These are phyloP conservation scores for Malassezia furfur DNA, from an alignment of 1,284 basidiomycete species.

Conservation along the genomic window DNA sequence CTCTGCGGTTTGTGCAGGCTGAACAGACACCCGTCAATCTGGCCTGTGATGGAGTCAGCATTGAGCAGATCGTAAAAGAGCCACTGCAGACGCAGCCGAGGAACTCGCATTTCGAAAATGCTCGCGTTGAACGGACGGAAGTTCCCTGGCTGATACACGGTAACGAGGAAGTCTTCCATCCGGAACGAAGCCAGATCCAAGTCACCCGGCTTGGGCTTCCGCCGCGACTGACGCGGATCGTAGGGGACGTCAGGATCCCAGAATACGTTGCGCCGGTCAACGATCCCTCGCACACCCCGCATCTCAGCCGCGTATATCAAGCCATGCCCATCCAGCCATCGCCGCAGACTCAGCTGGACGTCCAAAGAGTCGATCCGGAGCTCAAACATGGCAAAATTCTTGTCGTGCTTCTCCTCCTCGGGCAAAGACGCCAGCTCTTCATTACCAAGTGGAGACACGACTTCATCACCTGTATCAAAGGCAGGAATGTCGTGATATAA, in stretches of 20 bases:
- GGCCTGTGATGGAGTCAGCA: slow-evolving; percentile 89
- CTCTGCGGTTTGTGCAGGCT: slow-evolving; percentile 94
- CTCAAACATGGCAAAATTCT: slow-evolving; percentile 48
- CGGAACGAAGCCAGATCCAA: slow-evolving; percentile 83
- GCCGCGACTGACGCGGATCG: slow-evolving; percentile 71
- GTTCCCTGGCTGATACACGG: slow-evolving; percentile 81
- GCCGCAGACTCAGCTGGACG: slow-evolving; percentile 80
- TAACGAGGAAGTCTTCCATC: slow-evolving; percentile 85
- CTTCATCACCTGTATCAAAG: slow-evolving; percentile 34
- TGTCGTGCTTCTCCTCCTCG: slow-evolving; percentile 30
- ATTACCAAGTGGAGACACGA: slow-evolving; percentile 35
- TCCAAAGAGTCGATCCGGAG: slow-evolving; percentile 69
- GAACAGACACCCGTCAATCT: slow-evolving; percentile 95
- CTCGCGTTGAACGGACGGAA: slow-evolving; percentile 84
- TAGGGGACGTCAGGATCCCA: slow-evolving; percentile 72
- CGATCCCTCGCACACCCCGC: slow-evolving; percentile 82
- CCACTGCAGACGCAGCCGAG: slow-evolving; percentile 81
- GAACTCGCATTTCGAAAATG: slow-evolving; percentile 86
- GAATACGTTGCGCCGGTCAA: slow-evolving; percentile 79
- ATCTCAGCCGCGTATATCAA: slow-evolving; percentile 80
- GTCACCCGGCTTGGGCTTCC: slow-evolving; percentile 65
- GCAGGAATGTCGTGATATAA: slow-evolving; percentile 7
- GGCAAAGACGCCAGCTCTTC: slow-evolving; percentile 15
- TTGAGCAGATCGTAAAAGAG: slow-evolving; percentile 72
- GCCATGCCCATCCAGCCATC: slow-evolving; percentile 94